Evolutionary conservation across 1,284 basidiomycete species (phyloP), one percentile per base, ranked within the genome.

Genomic region (Vanrija humicola): DNA sequence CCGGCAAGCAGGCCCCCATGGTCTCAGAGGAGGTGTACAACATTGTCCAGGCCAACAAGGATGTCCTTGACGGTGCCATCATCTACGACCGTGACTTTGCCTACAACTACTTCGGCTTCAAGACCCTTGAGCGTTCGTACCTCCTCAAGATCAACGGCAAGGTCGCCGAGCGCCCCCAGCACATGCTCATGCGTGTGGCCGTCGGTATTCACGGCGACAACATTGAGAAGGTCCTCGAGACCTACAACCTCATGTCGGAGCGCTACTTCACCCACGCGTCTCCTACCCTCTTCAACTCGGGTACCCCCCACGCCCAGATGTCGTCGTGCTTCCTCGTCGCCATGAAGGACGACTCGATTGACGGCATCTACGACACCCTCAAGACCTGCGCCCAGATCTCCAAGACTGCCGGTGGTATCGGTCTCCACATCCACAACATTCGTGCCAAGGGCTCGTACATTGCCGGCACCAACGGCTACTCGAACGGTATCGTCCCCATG

Each of bases 381-480:
- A 98, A 97, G 82, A 90, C 86, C 59, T 98, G 96, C 73, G 96
- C 96, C 3, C 94, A 97, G 89, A 99, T 99, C 77, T 95, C 91
- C 73, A 98, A 99, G 82, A 96, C 92, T 23, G 96, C 96, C 40
- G 95, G 95, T 68, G 96, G 95, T 64, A 98, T 98, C 71, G 96
- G 96, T 62, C 80, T 99, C 58, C 92, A 83, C 78, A 97, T 99
- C 65, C 94, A 98, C 80, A 89, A 88, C 77, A 98, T 99, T 68
- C 89, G 96, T 52, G 92, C 93, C 25, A 98, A 95, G 58, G 95
- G 95, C 83, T 77, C 79, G 23, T 82, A 80, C 77, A 77, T 77
- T 56, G 65, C 64, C 52, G 62, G 94, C 38, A 98, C 94, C 49
- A 97, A 97, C 77, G 95, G 96, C 5, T 94, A 95, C 77, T 97